Percentiles rank a stretch among this genome's conserved stretches.
These are phyloP conservation scores for Singerocomus inundabilis DNA, from an alignment of 1,284 basidiomycete species.

Conservation along the genomic window DNA sequence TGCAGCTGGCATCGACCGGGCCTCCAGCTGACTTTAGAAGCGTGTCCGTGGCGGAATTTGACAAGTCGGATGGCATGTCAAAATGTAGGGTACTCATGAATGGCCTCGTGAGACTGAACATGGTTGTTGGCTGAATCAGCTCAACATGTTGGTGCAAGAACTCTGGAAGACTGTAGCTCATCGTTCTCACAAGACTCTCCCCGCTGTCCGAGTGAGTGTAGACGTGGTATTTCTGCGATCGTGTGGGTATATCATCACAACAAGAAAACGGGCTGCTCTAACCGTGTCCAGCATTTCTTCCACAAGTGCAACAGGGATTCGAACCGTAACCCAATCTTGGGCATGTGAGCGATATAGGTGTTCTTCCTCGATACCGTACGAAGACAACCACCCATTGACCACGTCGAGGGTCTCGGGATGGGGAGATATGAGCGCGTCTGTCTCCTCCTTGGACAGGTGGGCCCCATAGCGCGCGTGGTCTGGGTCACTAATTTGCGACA, in stretches of 20 bases:
- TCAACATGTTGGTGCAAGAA: slow-evolving; percentile 63
- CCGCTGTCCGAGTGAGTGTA: slow-evolving; percentile 57
- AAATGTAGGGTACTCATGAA: slow-evolving; percentile 46
- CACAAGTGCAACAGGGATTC: slow-evolving; percentile 55
- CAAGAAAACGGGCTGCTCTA: slow-evolving; percentile 21
- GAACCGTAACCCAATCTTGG: slow-evolving; percentile 66
- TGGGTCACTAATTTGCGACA: slow-evolving; percentile 69
- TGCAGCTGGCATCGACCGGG: slow-evolving; percentile 51
- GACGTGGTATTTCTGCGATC: slow-evolving; percentile 54
- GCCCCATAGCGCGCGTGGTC: slow-evolving; percentile 62
- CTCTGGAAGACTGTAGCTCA: slow-evolving; percentile 65
- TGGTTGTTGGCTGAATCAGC: slow-evolving; percentile 71
- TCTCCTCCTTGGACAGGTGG: slow-evolving; percentile 64
- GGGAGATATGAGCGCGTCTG: slow-evolving; percentile 60
- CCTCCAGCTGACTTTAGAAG: slow-evolving; percentile 34
- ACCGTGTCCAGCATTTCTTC: slow-evolving; percentile 72
- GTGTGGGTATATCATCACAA: neutral
- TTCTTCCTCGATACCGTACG: slow-evolving; percentile 50
- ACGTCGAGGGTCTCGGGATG: slow-evolving; percentile 48
- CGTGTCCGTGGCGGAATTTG: slow-evolving; percentile 14
- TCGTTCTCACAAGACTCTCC: slow-evolving; percentile 61
- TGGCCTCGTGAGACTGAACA: slow-evolving; percentile 55
- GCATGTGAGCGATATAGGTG: slow-evolving; percentile 55
- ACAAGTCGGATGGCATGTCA: slow-evolving; percentile 1
- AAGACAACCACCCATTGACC: slow-evolving; percentile 64